A percentile compares a stretch with the other conserved stretches of the same genome.
Conservation (phyloP, 2,329 filamentous ascomycete genomes). For the Bipolaris cookei region DNA sequence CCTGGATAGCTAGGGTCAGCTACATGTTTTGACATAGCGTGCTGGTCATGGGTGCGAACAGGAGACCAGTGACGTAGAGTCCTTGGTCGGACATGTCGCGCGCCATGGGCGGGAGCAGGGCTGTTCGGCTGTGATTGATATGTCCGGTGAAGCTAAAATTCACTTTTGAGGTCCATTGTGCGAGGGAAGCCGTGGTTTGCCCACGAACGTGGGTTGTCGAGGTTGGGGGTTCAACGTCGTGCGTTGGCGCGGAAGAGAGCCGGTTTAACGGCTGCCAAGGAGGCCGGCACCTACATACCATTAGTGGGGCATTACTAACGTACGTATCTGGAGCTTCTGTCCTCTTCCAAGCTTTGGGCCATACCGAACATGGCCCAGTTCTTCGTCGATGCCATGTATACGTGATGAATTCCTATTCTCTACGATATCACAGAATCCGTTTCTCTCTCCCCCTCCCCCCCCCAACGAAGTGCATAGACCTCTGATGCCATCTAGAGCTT, state of each 20-base stretch:
- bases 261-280: neutral
- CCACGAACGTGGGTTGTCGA: neutral
- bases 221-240: neutral
- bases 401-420: neutral
- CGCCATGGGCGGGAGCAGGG: conserved; percentile 9
- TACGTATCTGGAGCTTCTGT: conserved; percentile 1
- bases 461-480: conserved; percentile 14
- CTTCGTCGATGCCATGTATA: neutral
- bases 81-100: conserved; percentile 24
- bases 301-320: neutral
- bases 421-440: neutral
- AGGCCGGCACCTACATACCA: neutral
- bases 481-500: conserved; percentile 6
- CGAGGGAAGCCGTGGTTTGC: neutral
- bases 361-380: neutral
- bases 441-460: neutral
- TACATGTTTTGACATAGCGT: conserved; percentile 35
- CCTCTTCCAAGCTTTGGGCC: neutral
- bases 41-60: conserved; percentile 17
- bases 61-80: conserved; percentile 29
- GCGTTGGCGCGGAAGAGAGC: neutral
- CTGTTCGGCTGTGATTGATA: conserved; percentile 20
- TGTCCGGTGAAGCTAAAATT: conserved; percentile 11
- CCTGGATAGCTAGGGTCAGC: conserved; percentile 31
- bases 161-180: conserved; percentile 1